Conservation (phyloP, 2,329 filamentous ascomycete species). For the Clonostachys sp. region DNA sequence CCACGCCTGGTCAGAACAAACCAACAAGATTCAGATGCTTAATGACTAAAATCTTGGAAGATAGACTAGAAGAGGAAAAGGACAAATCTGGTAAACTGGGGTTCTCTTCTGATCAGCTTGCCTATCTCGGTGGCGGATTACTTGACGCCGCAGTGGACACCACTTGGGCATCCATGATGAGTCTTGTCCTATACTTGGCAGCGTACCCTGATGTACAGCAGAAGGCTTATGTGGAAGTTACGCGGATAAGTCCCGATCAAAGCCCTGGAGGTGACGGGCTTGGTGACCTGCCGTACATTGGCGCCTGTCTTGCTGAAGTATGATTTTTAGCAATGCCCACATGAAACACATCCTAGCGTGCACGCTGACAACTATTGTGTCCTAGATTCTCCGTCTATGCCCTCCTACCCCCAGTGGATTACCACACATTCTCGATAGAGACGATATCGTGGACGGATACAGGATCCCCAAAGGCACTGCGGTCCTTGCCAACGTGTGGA, state of each 20-base stretch:
- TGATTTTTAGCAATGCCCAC: neutral
- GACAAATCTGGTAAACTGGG: neutral
- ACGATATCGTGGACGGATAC: conserved; percentile 1
- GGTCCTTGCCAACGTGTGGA: conserved; percentile 32
- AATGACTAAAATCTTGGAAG: neutral
- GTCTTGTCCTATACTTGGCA: neutral
- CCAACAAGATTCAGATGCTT: neutral
- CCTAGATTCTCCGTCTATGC: neutral
- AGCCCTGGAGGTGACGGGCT: conserved; percentile 19
- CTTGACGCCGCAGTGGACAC: neutral
- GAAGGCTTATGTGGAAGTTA: conserved; percentile 17
- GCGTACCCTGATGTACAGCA: conserved; percentile 10
- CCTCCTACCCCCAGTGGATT: neutral
- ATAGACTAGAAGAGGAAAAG: neutral
- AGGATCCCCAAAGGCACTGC: conserved; percentile 46
- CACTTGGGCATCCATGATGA: conserved; percentile 1
- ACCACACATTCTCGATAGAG: neutral
- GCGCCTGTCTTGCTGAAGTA: neutral
- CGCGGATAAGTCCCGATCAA: conserved; percentile 8
- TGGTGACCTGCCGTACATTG: conserved; percentile 2
- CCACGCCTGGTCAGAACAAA: neutral
- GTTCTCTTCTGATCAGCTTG: neutral
- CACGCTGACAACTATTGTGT: neutral
- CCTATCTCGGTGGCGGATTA: neutral
- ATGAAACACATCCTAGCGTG: neutral